Conservation (phyloP, 352 stramenopile species). For the Nothophytophthora sp. region DNA sequence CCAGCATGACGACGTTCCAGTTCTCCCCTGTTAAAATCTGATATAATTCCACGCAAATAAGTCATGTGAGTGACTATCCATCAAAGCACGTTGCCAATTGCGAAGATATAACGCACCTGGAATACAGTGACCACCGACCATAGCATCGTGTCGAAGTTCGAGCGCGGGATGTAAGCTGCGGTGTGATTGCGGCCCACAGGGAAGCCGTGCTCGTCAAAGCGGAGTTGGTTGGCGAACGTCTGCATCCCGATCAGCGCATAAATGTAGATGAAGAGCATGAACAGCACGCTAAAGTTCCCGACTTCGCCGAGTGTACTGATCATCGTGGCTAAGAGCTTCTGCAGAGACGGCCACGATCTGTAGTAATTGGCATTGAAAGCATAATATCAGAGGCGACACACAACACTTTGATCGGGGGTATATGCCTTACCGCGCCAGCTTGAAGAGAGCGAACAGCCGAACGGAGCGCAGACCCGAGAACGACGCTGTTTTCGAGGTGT, state of each 20-base stretch:
- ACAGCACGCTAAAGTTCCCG: slow-evolving; percentile 91
- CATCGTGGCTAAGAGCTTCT: slow-evolving; percentile 92
- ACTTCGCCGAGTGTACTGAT: slow-evolving; percentile 89
- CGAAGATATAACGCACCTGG: slow-evolving; percentile 29
- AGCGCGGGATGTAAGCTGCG: slow-evolving; percentile 40
- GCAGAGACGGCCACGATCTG: slow-evolving; percentile 90
- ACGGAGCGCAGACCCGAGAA: slow-evolving; percentile 87
- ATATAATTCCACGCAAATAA: slow-evolving; percentile 15
- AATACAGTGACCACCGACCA: slow-evolving; percentile 79
- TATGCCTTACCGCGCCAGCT: slow-evolving; percentile 84
- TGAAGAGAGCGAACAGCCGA: slow-evolving; percentile 89
- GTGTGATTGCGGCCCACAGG: slow-evolving; percentile 33
- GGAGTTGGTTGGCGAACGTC: slow-evolving; percentile 91
- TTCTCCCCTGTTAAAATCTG: slow-evolving; percentile 93
- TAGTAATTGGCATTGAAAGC: background rate
- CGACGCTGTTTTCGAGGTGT: slow-evolving; percentile 27
- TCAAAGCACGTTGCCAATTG: background rate
- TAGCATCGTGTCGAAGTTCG: slow-evolving; percentile 72
- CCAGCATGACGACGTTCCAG: slow-evolving; percentile 92
- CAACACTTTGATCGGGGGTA: no score
- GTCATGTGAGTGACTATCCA: background rate
- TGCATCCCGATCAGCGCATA: slow-evolving; percentile 93
- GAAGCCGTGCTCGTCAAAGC: slow-evolving; percentile 79
- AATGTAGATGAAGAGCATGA: slow-evolving; percentile 95
- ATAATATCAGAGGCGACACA: no score